These are phyloP conservation scores for Boechera stricta DNA, from an alignment of 345 rosid species.

Conservation along the genomic window DNA sequence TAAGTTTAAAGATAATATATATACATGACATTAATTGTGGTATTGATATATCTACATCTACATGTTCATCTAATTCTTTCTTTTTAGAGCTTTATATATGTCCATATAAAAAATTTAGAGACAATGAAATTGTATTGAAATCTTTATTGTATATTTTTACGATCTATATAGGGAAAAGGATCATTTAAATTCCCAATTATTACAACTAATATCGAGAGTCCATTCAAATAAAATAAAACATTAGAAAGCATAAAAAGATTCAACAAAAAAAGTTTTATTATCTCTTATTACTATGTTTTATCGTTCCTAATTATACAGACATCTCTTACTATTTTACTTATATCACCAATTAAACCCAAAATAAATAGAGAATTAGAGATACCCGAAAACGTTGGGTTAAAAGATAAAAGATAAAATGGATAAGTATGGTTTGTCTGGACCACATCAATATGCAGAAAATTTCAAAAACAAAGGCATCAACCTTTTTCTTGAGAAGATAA, in stretches of 20 bases:
- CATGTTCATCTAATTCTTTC: not conserved
- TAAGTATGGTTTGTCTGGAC: conserved; percentile 39
- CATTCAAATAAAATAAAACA: not conserved
- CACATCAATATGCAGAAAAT: conserved; percentile 44
- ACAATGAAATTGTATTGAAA: not conserved
- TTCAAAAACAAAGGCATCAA: conserved; percentile 42
- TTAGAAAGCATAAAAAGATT: not conserved
- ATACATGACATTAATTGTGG: too few species aligned
- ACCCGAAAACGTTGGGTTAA: not conserved
- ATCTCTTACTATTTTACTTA: not conserved
- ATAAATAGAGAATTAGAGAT: not conserved
- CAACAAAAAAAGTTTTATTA: not conserved
- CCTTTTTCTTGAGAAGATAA: conserved; percentile 45
- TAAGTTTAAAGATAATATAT: too few species aligned
- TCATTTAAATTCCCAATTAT: not conserved
- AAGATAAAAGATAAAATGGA: conserved; percentile 12
- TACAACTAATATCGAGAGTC: not conserved
- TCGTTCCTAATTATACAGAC: not conserved
- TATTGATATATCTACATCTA: conserved; percentile 12
- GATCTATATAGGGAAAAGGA: too few species aligned
- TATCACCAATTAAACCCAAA: not conserved
- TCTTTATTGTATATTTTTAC: not conserved
- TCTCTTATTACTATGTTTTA: not conserved
- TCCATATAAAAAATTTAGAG: not conserved
- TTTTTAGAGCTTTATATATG: not conserved